Base-by-base conservation (phyloP, 208 protist genomes). In the Strigomonas culicis region DNA sequence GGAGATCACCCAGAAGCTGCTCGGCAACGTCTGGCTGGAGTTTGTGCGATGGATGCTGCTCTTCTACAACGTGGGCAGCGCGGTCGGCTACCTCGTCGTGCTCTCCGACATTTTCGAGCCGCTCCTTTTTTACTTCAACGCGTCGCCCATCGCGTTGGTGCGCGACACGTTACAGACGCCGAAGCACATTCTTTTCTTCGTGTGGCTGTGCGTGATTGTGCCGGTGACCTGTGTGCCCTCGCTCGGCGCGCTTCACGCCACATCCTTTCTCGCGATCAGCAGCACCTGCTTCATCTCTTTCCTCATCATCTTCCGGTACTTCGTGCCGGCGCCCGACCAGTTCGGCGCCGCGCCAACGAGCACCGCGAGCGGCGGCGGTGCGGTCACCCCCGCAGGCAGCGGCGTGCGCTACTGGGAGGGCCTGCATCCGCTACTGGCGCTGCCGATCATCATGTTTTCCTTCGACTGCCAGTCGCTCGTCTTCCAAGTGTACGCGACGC, bases 381-480 rank as follows among this genome's bases (percentile, higher is more conserved):
- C 2, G 10, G 4, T 52, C 10, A 4, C 47, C 10, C 47, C 52
- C 21, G 11, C 30, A 8, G 43, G 58, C 31, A 58, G 49, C 51
- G 30, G 0, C 4, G 30, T 72, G 15, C 30, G 31, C 27, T 92
- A 75, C 77, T 86, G 75, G 68, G 72, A 47, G 47, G 85, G 85
- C 21, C 47, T 21, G 6, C 60, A 84, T 27, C 76, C 79, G 3
- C 52, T 89, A 19, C 61, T 92, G 31, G 64, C 80, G 0, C 57
- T 92, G 19, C 81, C 86, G 6, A 86, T 92, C 64, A 82, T 89
- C 57, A 92, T 92, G 86, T 92, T 92, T 67, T 86, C 82, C 53
- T 92, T 92, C 51, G 86, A 87, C 59, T 92, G 86, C 55, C 86
- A 92, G 69, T 82, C 81, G 27, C 72, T 92, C 31, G 75, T 89